These are phyloP conservation scores for Chaetomiaceae sp. DNA, from an alignment of 2,329 filamentous ascomycete species.

Conservation along the genomic window DNA sequence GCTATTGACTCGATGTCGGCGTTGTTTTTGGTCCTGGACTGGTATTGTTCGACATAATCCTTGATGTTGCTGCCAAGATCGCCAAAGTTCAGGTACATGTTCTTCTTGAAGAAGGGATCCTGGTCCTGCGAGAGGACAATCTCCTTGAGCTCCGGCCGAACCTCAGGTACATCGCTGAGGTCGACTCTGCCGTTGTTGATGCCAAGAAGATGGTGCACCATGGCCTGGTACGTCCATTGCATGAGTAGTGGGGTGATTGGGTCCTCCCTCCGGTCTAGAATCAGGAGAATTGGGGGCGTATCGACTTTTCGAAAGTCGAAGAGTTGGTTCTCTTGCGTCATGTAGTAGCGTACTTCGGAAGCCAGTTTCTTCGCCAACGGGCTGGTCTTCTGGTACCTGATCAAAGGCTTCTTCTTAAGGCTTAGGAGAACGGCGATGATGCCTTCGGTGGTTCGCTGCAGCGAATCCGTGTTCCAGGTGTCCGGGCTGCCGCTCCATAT, in stretches of 20 bases:
- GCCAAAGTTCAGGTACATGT: constrained; percentile 98
- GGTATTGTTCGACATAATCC: constrained; percentile 97
- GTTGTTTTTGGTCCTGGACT: constrained; percentile 93
- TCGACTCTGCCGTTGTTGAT: constrained; percentile 95
- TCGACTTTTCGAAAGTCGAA: constrained; percentile 96
- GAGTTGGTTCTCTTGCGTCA: constrained; percentile 91
- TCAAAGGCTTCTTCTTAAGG: constrained; percentile 93
- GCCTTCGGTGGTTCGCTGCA: constrained; percentile 83
- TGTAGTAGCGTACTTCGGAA: constrained; percentile 83
- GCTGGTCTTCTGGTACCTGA: constrained; percentile 90
- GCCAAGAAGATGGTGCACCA: constrained; percentile 94
- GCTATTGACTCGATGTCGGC: constrained; percentile 94
- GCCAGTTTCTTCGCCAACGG: constrained; percentile 86
- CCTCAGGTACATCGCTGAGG: constrained; percentile 74
- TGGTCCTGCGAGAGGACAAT: constrained; percentile 95
- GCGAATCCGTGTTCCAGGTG: constrained; percentile 81
- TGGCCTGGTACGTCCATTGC: constrained; percentile 99
- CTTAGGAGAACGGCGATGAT: constrained; percentile 77
- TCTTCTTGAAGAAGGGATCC: constrained; percentile 97
- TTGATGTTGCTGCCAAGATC: constrained; percentile 95
- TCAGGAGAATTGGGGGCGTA: constrained; percentile 84
- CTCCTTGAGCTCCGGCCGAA: constrained; percentile 81
- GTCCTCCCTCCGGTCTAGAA: constrained; percentile 88
- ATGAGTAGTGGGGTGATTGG: constrained; percentile 90
- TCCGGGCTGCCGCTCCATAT: constrained; percentile 81